Percentiles rank a stretch among this genome's conserved stretches.
Evolutionary conservation across 176 grass and related monocot genomes (phyloP).

Genomic region (Saccharum officinarum): DNA sequence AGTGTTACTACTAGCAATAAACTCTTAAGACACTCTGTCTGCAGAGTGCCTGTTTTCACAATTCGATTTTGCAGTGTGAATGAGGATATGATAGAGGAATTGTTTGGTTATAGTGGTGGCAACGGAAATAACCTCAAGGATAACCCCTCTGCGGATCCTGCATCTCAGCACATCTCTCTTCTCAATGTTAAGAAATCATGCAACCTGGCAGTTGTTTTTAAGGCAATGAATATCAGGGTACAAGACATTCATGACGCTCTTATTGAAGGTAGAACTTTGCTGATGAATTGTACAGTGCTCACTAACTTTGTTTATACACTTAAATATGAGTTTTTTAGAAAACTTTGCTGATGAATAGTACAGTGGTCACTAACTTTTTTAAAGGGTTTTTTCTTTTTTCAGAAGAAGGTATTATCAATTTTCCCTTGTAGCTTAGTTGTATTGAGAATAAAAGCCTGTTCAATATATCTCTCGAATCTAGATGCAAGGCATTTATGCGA

Average conservation of each 20-base stretch:
- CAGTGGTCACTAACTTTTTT: background rate
- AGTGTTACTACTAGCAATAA: conserved; percentile 31
- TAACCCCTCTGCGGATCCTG: conserved; percentile 14
- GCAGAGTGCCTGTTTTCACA: conserved; percentile 19
- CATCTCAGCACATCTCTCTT: conserved; percentile 57
- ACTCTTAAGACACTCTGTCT: background rate
- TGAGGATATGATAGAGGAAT: conserved; percentile 87
- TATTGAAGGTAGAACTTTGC: conserved; percentile 55
- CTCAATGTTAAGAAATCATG: conserved; percentile 94
- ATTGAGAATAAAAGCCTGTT: background rate
- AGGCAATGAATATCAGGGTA: conserved; percentile 78
- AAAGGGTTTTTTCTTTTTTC: background rate
- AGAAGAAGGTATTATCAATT: background rate
- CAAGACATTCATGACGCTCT: conserved; percentile 66
- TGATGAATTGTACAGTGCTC: background rate
- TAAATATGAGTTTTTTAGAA: background rate
- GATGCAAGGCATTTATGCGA: background rate
- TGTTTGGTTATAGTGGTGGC: conserved; percentile 68
- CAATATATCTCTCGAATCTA: background rate
- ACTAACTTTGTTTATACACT: background rate
- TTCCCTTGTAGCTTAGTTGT: background rate
- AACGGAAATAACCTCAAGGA: conserved; percentile 44
- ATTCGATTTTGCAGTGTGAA: conserved; percentile 56
- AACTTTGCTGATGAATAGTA: background rate
- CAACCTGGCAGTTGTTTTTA: conserved; percentile 85